phyloP scores from a whole-genome alignment of 768 basidiomycete genomes.

The Leccinum subtestaceum region DNA sequence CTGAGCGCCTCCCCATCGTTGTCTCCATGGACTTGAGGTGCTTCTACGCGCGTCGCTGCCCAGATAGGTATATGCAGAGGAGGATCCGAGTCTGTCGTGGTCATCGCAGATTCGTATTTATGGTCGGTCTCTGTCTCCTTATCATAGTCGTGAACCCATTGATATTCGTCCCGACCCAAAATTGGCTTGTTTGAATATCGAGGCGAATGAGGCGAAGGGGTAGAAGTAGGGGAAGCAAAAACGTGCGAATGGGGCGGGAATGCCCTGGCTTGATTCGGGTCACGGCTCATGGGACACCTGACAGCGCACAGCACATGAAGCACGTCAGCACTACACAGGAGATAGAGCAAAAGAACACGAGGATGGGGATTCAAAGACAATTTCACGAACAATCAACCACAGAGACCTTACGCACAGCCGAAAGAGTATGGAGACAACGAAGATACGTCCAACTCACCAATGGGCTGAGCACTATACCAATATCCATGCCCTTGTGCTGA shows the following conservation, averaged over 20 bases:
- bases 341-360: neutral
- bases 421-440: neutral
- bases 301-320: neutral
- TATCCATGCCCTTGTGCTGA: slow-evolving; percentile 17
- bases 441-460: slow-evolving; percentile 21
- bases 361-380: neutral
- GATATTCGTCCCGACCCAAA: too few relatives aligned
- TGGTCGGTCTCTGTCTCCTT: too few relatives aligned
- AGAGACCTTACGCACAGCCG: neutral
- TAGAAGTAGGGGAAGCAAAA: too few relatives aligned
- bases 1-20: slow-evolving; percentile 6
- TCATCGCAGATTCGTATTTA: too few relatives aligned
- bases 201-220: too few relatives aligned
- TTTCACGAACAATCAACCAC: slow-evolving; percentile 1
- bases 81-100: too few relatives aligned
- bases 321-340: slow-evolving; percentile 9
- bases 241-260: neutral
- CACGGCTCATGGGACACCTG: slow-evolving; percentile 15
- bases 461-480: slow-evolving; percentile 19
- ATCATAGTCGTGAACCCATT: too few relatives aligned
- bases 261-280: slow-evolving; percentile 10
- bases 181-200: too few relatives aligned
- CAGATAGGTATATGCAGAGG: too few relatives aligned
- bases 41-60: neutral
- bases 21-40: slow-evolving; percentile 12